Base-by-base conservation (phyloP, 1,284 basidiomycete species). In the Melampsora larici-populina region DNA sequence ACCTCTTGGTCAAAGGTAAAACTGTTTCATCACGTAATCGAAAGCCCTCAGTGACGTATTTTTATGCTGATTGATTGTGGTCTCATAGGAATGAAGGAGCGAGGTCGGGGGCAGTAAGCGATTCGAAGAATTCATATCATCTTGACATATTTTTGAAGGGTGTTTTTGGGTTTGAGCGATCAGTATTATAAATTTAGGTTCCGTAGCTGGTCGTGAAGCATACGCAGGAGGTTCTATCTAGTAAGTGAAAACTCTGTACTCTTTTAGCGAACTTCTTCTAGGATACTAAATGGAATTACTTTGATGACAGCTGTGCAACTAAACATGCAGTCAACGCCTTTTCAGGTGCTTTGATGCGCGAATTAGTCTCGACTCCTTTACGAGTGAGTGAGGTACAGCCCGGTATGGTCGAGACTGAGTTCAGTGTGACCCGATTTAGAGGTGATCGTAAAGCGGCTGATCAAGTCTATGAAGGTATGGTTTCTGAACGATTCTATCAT, bases 261-360 rank as follows among this genome's bases (percentile, higher is more conserved):
- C 31, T 17, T n/a, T 17, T 7, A 7, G 9, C 18, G 2, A 31
- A 26, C 21, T 9, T 67, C 24, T 1, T 60, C 66, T 24, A 48
- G 29, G 31, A 17, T 8, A 11, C 31, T n/a, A 46, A 13, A 21
- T 29, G 13, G 24, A 11, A 33, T 36, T 15, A 76, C 82, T 81
- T 21, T 18, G 36, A n/a, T 73, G 29, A 36, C 49, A 78, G 91
- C 81, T 91, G 89, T 79, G 91, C 92, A 1, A 92, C 92, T 24
- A 96, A 97, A 84, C 89, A 90, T 81, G 97, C 97, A 11, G 90
- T 99, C 13, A 88, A 89, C 70, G 92, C 95, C 1, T 98, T 99
- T 86, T 91, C 89, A 29, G 90, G 89, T 29, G 88, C 91, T 0
- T 86, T 99, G 62, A 84, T 94, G 83, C 88, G 91, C 80, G 97